Evolutionary conservation across 164 flowering plant species (phyloP).

Genomic region (Pachysandra terminalis): DNA sequence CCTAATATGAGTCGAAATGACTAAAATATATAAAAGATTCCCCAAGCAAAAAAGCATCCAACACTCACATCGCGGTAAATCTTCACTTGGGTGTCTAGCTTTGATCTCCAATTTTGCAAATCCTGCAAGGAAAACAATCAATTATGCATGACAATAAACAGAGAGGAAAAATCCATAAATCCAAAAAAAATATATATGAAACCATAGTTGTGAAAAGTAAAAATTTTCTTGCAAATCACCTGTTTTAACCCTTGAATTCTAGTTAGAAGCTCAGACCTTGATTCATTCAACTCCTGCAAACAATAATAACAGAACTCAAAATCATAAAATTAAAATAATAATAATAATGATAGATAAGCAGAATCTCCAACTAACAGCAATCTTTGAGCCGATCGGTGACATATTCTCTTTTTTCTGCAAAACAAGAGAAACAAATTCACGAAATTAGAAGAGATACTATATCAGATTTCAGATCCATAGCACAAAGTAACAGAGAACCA

Average conservation of each 20-base stretch:
- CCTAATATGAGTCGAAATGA: background rate
- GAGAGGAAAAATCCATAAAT: background rate
- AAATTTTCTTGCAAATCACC: slow-evolving; percentile 31
- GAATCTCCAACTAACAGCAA: slow-evolving; percentile 33
- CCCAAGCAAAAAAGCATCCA: background rate
- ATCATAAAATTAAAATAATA: background rate
- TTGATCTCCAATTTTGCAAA: slow-evolving; percentile 85
- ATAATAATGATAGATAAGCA: background rate
- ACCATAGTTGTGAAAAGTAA: background rate
- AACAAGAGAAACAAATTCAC: background rate
- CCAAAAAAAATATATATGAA: no score
- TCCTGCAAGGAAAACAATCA: slow-evolving; percentile 35
- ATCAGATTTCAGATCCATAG: slow-evolving; percentile 16
- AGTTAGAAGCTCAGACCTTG: slow-evolving; percentile 64
- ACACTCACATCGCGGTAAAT: slow-evolving; percentile 70
- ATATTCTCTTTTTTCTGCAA: slow-evolving; percentile 62
- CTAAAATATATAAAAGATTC: background rate
- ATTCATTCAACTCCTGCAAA: slow-evolving; percentile 61
- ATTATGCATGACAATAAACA: background rate
- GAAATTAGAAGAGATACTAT: slow-evolving; percentile 4
- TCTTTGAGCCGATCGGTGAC: slow-evolving; percentile 48
- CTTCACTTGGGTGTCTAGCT: slow-evolving; percentile 80
- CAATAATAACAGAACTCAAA: background rate
- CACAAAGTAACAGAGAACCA: background rate
- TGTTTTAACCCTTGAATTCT: slow-evolving; percentile 78